Conservation (phyloP, 345 rosid species). For the Erodium maritimum region DNA sequence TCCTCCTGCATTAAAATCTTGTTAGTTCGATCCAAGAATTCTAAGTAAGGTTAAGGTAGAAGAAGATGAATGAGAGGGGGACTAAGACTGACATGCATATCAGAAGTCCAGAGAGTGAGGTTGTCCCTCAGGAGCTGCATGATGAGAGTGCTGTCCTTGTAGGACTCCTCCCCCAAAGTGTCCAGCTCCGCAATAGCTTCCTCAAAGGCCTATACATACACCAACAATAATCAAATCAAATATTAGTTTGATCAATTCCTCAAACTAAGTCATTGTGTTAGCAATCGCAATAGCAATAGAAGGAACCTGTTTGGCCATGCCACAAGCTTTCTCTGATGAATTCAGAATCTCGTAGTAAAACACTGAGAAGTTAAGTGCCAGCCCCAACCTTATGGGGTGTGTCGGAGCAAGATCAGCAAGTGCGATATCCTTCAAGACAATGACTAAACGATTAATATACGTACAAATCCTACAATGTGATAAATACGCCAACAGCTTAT, state of each 20-base stretch:
- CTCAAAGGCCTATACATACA: constrained; percentile 69
- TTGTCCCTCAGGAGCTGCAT: constrained; percentile 98
- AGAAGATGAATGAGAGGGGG: no score
- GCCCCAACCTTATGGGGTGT: constrained; percentile 81
- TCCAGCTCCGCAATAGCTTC: constrained; percentile 91
- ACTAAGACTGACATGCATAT: constrained; percentile 34
- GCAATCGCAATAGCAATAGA: no score
- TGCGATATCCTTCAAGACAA: constrained; percentile 59
- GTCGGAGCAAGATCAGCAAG: constrained; percentile 77
- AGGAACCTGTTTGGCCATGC: constrained; percentile 73
- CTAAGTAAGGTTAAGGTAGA: no score
- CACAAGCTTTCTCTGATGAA: constrained; percentile 96
- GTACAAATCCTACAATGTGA: no score
- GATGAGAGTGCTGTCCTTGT: constrained; percentile 91
- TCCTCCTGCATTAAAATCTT: no score
- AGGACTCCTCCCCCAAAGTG: constrained; percentile 88
- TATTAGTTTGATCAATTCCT: no score
- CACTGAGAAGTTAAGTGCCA: constrained; percentile 84
- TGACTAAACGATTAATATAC: no score
- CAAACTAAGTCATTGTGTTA: no score
- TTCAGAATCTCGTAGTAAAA: constrained; percentile 87
- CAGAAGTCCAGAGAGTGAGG: constrained; percentile 94
- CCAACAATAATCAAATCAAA: background rate
- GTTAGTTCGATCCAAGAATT: no score
- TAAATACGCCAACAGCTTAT: background rate